Conservation (phyloP, 2,329 filamentous ascomycete species). For the Pseudopithomyces chartarum region DNA sequence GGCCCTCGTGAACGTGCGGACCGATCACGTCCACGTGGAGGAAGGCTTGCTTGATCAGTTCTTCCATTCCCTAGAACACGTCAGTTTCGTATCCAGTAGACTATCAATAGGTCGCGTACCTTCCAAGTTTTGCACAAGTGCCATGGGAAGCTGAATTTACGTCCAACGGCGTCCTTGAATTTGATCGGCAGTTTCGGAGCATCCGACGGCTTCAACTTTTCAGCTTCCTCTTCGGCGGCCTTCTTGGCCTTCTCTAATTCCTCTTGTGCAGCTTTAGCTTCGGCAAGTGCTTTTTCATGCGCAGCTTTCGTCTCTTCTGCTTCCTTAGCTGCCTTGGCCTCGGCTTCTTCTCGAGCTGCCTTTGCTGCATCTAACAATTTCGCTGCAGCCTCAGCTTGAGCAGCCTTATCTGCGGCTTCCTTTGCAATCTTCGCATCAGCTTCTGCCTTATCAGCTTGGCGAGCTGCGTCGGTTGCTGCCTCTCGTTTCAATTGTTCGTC, state of each 20-base stretch:
- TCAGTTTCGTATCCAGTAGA: slow-evolving; percentile 39
- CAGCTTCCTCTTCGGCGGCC: slow-evolving; percentile 51
- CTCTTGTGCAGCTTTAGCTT: slow-evolving; percentile 51
- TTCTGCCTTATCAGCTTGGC: slow-evolving; percentile 52
- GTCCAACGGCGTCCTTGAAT: slow-evolving; percentile 24
- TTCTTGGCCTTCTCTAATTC: slow-evolving; percentile 54
- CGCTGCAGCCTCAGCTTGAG: slow-evolving; percentile 32
- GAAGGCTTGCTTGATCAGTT: slow-evolving; percentile 53
- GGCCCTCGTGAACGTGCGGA: slow-evolving; percentile 50
- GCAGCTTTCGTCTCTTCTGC: slow-evolving; percentile 49
- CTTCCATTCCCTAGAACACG: slow-evolving; percentile 61
- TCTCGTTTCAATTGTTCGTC: slow-evolving; percentile 21
- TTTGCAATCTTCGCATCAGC: slow-evolving; percentile 56
- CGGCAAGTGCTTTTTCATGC: slow-evolving; percentile 54
- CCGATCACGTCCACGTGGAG: slow-evolving; percentile 50
- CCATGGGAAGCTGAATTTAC: slow-evolving; percentile 23
- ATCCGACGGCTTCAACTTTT: slow-evolving; percentile 48
- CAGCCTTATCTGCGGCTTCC: slow-evolving; percentile 55
- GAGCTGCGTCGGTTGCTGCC: slow-evolving; percentile 35
- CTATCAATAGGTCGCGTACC: slow-evolving; percentile 76
- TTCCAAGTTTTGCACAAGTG: slow-evolving; percentile 22
- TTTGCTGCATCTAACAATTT: slow-evolving; percentile 31
- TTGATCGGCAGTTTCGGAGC: slow-evolving; percentile 46
- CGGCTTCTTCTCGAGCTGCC: slow-evolving; percentile 33
- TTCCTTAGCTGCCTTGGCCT: slow-evolving; percentile 36